phyloP scores from a whole-genome alignment of 495 filamentous ascomycete species.

The Penicillium taxi region DNA sequence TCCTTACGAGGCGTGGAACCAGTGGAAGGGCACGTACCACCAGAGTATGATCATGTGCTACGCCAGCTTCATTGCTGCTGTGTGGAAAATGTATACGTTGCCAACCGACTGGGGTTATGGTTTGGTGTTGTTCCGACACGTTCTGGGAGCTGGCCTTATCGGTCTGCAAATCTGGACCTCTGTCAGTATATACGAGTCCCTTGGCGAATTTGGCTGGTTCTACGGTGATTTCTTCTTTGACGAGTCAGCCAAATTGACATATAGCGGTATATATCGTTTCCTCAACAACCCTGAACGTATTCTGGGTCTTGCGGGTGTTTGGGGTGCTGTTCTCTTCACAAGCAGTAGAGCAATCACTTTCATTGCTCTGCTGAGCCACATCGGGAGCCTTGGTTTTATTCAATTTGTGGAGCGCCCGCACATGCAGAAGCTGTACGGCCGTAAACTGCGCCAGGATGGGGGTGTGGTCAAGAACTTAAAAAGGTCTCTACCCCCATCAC shows the following conservation, averaged over 20 bases:
- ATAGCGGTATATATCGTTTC: conserved; percentile 95
- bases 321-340: conserved; percentile 90
- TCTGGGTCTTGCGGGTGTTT: conserved; percentile 88
- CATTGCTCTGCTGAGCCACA: conserved; percentile 76
- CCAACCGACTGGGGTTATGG: conserved; percentile 81
- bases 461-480: conserved; percentile 86
- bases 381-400: conserved; percentile 78
- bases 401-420: conserved; percentile 92
- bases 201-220: conserved; percentile 99
- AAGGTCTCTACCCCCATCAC: conserved; percentile 75
- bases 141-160: conserved; percentile 71
- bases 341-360: conserved; percentile 75
- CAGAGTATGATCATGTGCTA: conserved; percentile 85
- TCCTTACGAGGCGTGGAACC: conserved; percentile 84
- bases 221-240: conserved; percentile 96
- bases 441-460: conserved; percentile 72
- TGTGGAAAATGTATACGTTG: conserved; percentile 90
- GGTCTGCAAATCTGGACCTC: conserved; percentile 89
- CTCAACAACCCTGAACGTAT: conserved; percentile 96
- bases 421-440: conserved; percentile 96
- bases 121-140: conserved; percentile 75
- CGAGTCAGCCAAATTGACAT: conserved; percentile 75
- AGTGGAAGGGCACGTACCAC: conserved; percentile 97
- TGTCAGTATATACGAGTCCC: conserved; percentile 87
- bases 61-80: conserved; percentile 77